Percentiles rank a stretch among this genome's conserved stretches.
Evolutionary conservation across 1,284 basidiomycete genomes (phyloP).

Genomic region (Melampsora americana): DNA sequence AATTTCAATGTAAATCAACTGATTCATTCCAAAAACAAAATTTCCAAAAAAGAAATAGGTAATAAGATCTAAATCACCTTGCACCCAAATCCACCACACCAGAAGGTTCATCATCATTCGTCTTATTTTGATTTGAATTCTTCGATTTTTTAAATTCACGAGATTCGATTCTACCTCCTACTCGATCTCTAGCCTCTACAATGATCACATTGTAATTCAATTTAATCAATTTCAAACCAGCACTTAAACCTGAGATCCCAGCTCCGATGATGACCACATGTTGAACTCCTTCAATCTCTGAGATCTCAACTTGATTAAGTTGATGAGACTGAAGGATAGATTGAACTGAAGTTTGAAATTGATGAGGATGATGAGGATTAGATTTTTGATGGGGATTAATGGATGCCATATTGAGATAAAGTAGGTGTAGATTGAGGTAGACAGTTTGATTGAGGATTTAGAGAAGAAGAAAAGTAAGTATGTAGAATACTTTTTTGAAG

Average conservation of each 20-base stretch:
- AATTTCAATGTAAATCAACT: background rate
- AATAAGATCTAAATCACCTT: conserved; percentile 11
- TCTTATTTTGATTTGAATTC: background rate
- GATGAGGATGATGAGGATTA: background rate
- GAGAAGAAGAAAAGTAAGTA: background rate
- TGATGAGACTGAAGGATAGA: background rate
- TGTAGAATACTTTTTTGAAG: background rate
- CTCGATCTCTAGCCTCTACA: conserved; percentile 39
- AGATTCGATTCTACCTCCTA: conserved; percentile 24
- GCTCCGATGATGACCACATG: conserved; percentile 35
- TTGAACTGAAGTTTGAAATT: background rate
- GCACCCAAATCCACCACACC: conserved; percentile 29
- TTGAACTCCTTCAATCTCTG: background rate
- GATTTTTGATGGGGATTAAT: background rate
- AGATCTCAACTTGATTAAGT: background rate
- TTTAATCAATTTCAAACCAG: conserved; percentile 9
- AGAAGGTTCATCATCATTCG: background rate
- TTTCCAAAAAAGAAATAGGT: too few relatives aligned
- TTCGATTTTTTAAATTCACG: conserved; percentile 5
- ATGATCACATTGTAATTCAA: conserved; percentile 17
- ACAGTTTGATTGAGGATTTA: background rate
- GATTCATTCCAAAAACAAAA: background rate
- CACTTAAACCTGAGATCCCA: conserved; percentile 27
- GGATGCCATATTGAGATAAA: background rate
- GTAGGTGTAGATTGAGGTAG: conserved; percentile 3